Evolutionary conservation across 305 asterid species (phyloP).

Genomic region (Solanum hybrid): DNA sequence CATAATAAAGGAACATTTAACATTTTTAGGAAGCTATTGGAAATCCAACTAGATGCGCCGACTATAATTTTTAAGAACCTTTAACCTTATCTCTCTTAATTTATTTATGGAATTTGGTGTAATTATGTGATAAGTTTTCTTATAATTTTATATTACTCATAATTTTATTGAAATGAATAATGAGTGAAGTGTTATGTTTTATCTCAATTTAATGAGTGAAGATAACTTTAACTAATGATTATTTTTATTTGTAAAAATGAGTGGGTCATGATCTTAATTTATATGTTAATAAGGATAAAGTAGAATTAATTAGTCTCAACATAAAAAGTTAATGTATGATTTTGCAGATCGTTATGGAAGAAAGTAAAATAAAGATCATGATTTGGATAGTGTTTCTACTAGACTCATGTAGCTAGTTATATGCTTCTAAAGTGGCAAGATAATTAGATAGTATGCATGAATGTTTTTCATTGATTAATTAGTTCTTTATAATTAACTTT

Average conservation of each 20-base stretch:
- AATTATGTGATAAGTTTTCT: neutral
- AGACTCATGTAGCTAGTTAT: neutral
- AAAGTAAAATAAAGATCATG: neutral
- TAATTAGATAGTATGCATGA: neutral
- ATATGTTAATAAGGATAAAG: neutral
- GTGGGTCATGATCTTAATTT: neutral
- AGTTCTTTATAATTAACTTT: too few species aligned
- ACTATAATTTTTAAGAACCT: neutral
- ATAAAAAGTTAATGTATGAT: neutral
- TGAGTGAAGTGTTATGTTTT: neutral
- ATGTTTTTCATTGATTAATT: neutral
- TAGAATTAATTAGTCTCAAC: too few species aligned
- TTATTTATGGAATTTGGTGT: neutral
- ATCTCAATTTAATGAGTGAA: neutral
- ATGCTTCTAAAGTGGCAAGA: neutral
- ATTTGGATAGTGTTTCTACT: neutral
- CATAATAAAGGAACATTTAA: neutral
- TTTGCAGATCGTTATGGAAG: neutral
- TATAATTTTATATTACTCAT: neutral
- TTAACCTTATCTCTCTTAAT: neutral
- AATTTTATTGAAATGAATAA: neutral
- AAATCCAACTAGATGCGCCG: neutral
- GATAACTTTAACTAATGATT: neutral
- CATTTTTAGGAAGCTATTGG: neutral
- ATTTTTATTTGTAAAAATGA: neutral